phyloP scores from a whole-genome alignment of 768 basidiomycete genomes.

The Cystobasidium tubakii region DNA sequence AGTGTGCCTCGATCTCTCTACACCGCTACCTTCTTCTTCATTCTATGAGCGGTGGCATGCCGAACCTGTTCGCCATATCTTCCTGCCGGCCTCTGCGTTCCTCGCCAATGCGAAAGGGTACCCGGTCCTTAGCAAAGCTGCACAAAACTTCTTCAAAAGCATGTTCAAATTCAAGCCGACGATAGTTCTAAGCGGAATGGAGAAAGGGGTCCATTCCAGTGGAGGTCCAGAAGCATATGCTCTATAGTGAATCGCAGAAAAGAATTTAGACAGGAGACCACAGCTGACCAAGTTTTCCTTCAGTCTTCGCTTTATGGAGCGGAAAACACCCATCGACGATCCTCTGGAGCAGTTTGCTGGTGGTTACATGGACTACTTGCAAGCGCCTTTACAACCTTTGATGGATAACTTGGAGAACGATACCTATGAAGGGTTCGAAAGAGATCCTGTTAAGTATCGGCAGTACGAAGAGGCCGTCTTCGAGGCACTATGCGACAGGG shows the following conservation, averaged over 20 bases:
- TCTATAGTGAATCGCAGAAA: conserved; percentile 63
- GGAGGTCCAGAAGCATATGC: conserved; percentile 83
- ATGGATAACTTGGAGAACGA: conserved; percentile 95
- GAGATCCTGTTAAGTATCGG: conserved; percentile 91
- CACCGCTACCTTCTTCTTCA: conserved; percentile 71
- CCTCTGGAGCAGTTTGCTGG: conserved; percentile 84
- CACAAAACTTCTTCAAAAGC: conserved; percentile 82
- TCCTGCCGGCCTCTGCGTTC: conserved; percentile 82
- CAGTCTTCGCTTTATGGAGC: conserved; percentile 66
- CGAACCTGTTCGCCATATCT: conserved; percentile 82
- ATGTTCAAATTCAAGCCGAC: conserved; percentile 87
- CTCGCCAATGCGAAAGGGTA: conserved; percentile 95
- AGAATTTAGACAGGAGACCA: conserved; percentile 40
- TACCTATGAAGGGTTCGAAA: conserved; percentile 95
- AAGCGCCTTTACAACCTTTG: conserved; percentile 91
- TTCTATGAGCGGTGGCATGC: conserved; percentile 83
- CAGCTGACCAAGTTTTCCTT: neutral
- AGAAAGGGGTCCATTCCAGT: conserved; percentile 60
- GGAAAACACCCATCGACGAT: conserved; percentile 60
- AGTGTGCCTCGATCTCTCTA: conserved; percentile 71
- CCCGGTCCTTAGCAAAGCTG: conserved; percentile 87
- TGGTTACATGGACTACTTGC: conserved; percentile 90
- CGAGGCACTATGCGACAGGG: conserved; percentile 69
- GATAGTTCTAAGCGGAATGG: conserved; percentile 70
- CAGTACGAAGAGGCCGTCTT: conserved; percentile 94